These are phyloP conservation scores for Tephrocybe sp. DNA, from an alignment of 768 basidiomycete species.

Conservation along the genomic window DNA sequence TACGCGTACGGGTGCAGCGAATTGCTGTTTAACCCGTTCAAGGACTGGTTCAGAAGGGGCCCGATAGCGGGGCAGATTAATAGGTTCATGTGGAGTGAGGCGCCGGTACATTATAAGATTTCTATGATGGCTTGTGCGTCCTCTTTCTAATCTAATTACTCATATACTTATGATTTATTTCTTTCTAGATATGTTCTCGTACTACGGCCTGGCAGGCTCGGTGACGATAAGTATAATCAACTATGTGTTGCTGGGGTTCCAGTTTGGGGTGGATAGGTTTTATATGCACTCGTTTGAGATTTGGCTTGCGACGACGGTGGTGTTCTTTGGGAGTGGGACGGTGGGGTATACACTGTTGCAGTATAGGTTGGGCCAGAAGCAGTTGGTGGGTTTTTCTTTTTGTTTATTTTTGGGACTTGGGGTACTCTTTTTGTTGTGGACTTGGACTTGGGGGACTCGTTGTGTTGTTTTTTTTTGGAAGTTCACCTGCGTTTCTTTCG, in stretches of 20 bases:
- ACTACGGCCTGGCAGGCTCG: slow-evolving; percentile 67
- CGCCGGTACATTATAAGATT: slow-evolving; percentile 82
- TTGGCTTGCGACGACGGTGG: slow-evolving; percentile 74
- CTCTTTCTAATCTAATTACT: not conserved
- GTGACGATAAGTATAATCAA: slow-evolving; percentile 70
- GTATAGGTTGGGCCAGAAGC: slow-evolving; percentile 65
- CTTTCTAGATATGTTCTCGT: slow-evolving; percentile 53
- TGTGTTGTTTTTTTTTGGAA: not conserved
- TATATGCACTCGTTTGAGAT: slow-evolving; percentile 83
- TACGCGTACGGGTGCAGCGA: slow-evolving; percentile 65
- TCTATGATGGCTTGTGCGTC: slow-evolving; percentile 67
- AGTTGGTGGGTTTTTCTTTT: slow-evolving; percentile 36
- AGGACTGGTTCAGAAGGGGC: slow-evolving; percentile 73
- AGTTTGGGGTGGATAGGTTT: slow-evolving; percentile 71
- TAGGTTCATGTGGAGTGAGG: slow-evolving; percentile 70
- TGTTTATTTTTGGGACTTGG: not conserved
- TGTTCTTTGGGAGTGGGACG: slow-evolving; percentile 76
- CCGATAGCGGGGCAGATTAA: slow-evolving; percentile 80
- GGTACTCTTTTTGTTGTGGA: too few species aligned
- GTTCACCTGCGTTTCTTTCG: too few species aligned
- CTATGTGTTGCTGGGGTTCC: slow-evolving; percentile 73
- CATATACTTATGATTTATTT: not conserved
- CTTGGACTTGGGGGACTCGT: too few species aligned
- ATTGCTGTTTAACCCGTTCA: slow-evolving; percentile 81
- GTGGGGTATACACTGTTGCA: slow-evolving; percentile 71